Evolutionary conservation across 441 rosid genomes (phyloP).

Genomic region (Erysimum pusillum): DNA sequence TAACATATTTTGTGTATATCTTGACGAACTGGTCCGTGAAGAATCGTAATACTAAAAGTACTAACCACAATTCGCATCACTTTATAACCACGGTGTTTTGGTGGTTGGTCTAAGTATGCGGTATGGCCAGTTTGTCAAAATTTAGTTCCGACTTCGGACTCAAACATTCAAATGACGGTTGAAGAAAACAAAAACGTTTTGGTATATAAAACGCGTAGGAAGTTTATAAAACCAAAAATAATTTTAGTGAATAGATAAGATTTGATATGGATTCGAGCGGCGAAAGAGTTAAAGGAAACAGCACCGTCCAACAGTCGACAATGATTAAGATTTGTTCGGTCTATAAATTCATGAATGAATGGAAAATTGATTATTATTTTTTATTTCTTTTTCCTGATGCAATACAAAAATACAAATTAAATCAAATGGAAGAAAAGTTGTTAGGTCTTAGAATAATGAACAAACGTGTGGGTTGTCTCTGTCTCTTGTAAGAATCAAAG

Average conservation of each 20-base stretch:
- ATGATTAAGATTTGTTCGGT: constrained; percentile 2
- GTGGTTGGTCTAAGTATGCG: too few species aligned
- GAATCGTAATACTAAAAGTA: too few species aligned
- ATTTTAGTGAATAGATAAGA: constrained; percentile 13
- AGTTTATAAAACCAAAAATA: constrained; percentile 14
- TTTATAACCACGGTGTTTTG: too few species aligned
- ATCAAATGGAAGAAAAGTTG: constrained; percentile 10
- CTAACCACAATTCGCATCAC: too few species aligned
- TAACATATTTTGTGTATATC: too few species aligned
- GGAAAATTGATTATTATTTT: too few species aligned
- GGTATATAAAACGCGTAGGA: constrained; percentile 21
- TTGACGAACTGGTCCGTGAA: too few species aligned
- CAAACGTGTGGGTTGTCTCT: constrained; percentile 45
- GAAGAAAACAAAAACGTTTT: not conserved
- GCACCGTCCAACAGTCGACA: constrained; percentile 33
- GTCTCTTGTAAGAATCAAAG: constrained; percentile 30
- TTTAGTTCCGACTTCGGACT: not conserved
- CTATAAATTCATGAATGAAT: not conserved
- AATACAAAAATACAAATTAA: constrained; percentile 33
- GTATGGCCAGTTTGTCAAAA: not conserved
- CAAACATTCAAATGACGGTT: not conserved
- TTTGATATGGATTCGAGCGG: constrained; percentile 36
- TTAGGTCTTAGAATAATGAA: constrained; percentile 32
- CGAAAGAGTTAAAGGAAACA: constrained; percentile 22
- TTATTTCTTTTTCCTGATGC: not conserved